These are phyloP conservation scores for Starmera pachycereana DNA, from an alignment of 805 yeast species.

Conservation along the genomic window DNA sequence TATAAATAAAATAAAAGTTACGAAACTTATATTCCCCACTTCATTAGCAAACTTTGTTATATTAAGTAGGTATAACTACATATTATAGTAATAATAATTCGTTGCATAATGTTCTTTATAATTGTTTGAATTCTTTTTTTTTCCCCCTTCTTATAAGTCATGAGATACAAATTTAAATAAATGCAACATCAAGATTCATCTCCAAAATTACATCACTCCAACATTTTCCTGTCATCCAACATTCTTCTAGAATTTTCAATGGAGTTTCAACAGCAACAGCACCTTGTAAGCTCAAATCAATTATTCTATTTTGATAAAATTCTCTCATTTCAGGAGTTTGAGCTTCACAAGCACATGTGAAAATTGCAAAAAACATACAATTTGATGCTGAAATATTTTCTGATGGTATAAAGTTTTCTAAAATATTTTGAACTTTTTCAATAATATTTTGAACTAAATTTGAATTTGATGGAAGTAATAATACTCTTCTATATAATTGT, in stretches of 20 bases:
- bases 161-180: too few species aligned
- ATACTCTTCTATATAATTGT: conserved; percentile 46
- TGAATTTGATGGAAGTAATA: conserved; percentile 38
- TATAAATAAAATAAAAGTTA: too few species aligned
- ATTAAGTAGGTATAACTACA: too few species aligned
- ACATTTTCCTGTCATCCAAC: conserved; percentile 44
- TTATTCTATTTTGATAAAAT: conserved; percentile 28
- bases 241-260: conserved; percentile 31
- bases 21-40: too few species aligned
- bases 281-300: conserved; percentile 27
- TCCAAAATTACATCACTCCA: conserved; percentile 40
- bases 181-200: conserved; percentile 34
- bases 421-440: conserved; percentile 24
- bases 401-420: conserved; percentile 27
- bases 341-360: conserved; percentile 49
- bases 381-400: conserved; percentile 36
- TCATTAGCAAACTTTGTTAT: too few species aligned
- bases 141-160: too few species aligned
- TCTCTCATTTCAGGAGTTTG: conserved; percentile 22
- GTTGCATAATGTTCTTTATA: too few species aligned
- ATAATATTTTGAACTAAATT: conserved; percentile 32
- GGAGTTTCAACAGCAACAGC: conserved; percentile 14
- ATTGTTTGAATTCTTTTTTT: too few species aligned
- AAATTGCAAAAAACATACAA: conserved; percentile 41
- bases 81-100: too few species aligned